These are phyloP conservation scores for Vitellaria paradoxa DNA, from an alignment of 179 eudicot genomes.

Conservation along the genomic window DNA sequence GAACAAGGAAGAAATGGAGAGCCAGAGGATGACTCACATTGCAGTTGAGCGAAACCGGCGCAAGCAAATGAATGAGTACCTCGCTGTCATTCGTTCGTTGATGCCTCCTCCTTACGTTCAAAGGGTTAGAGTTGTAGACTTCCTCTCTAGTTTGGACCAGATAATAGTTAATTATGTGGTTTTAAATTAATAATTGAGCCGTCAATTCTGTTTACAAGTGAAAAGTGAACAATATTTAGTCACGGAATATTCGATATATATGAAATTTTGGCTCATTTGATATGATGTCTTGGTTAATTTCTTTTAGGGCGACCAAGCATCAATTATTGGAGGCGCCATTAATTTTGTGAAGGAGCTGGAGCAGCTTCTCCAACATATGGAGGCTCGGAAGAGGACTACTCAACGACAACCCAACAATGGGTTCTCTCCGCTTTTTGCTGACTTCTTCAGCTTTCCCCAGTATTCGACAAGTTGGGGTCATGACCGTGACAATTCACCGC, in stretches of 20 bases:
- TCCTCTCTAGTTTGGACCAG: too few relatives aligned
- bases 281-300: background rate
- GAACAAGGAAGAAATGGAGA: conserved; percentile 55
- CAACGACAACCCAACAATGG: conserved; percentile 8
- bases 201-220: too few relatives aligned
- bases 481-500: background rate
- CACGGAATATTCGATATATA: too few relatives aligned
- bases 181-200: too few relatives aligned
- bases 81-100: conserved; percentile 39
- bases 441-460: conserved; percentile 65
- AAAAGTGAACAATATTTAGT: too few relatives aligned
- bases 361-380: conserved; percentile 53
- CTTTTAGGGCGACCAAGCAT: conserved; percentile 67
- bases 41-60: conserved; percentile 59
- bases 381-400: conserved; percentile 37
- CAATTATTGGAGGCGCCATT: conserved; percentile 81
- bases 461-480: conserved; percentile 23
- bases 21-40: conserved; percentile 71
- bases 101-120: conserved; percentile 60
- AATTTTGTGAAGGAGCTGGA: conserved; percentile 79
- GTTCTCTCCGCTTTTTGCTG: conserved; percentile 31
- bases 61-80: conserved; percentile 61
- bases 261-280: too few relatives aligned
- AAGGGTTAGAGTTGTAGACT: conserved; percentile 28
- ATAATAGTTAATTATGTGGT: too few relatives aligned